Conservation (phyloP, 192 early-diverging fungal species). For the Gonapodya sp. region DNA sequence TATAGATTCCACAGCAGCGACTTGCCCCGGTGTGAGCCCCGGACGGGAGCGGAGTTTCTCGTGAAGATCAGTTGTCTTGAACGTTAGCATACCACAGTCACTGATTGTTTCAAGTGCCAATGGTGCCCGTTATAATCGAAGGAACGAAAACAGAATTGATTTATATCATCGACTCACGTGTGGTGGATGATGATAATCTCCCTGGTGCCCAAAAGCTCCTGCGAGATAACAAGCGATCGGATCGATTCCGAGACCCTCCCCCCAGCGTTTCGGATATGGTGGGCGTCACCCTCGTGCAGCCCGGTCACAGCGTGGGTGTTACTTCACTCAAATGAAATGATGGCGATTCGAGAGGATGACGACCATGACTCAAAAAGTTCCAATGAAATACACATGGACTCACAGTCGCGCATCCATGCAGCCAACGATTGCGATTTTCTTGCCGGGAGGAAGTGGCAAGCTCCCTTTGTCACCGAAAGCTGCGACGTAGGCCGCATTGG, state of each 20-base stretch:
- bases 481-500: slow-evolving; percentile 25
- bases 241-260: slow-evolving; percentile 27
- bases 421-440: slow-evolving; percentile 27
- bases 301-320: slow-evolving; percentile 26
- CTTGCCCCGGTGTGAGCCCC: neutral
- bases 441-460: slow-evolving; percentile 29
- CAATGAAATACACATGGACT: too few relatives aligned
- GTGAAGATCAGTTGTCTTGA: slow-evolving; percentile 22
- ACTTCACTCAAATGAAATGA: slow-evolving; percentile 2
- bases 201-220: slow-evolving; percentile 31
- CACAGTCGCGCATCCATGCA: slow-evolving; percentile 32
- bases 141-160: neutral
- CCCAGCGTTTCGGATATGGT: slow-evolving; percentile 34
- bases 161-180: neutral
- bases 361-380: neutral
- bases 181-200: neutral
- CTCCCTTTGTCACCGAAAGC: slow-evolving; percentile 22
- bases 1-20: slow-evolving; percentile 22
- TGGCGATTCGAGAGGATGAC: neutral
- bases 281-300: slow-evolving; percentile 30
- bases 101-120: slow-evolving; percentile 24
- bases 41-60: slow-evolving; percentile 15
- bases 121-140: slow-evolving; percentile 2
- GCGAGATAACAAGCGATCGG: slow-evolving; percentile 30
- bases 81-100: slow-evolving; percentile 35